A percentile compares a stretch with the other conserved stretches of the same genome.
Evolutionary conservation across 306 rosid species (phyloP).

Genomic region (Prunus padus): DNA sequence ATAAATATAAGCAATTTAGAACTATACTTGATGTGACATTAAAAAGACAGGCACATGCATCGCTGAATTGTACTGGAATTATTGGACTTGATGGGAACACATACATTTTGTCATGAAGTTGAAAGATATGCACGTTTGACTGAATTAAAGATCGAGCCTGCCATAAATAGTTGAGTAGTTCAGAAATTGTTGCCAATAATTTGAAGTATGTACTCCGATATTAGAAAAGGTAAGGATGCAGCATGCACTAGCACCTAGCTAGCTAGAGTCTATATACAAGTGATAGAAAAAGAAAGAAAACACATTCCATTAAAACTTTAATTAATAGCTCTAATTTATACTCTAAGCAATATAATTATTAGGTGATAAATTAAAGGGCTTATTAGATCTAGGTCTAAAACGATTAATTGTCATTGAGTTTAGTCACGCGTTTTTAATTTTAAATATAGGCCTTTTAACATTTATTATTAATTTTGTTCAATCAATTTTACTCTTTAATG

Average conservation of each 20-base stretch:
- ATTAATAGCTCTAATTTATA: background rate
- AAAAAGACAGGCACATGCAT: constrained; percentile 4
- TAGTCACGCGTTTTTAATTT: no score
- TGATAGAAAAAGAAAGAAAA: background rate
- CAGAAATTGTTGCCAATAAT: background rate
- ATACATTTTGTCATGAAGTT: background rate
- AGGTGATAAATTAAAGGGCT: no score
- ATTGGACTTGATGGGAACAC: background rate
- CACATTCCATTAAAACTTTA: background rate
- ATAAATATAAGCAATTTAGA: background rate
- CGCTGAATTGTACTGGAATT: background rate
- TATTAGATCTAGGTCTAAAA: no score
- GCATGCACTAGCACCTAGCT: background rate
- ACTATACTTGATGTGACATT: background rate
- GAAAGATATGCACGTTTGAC: background rate
- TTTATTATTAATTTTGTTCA: no score
- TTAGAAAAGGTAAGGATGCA: constrained; percentile 3
- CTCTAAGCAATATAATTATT: background rate
- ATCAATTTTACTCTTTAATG: no score
- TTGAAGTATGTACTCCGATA: background rate
- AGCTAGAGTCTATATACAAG: background rate
- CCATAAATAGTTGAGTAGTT: background rate
- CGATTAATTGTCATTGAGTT: no score
- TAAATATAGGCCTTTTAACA: no score
- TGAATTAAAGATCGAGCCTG: background rate